A percentile compares a stretch with the other conserved stretches of the same genome.
Conservation (phyloP, 2,329 filamentous ascomycete genomes). For the Apiospora hydei region DNA sequence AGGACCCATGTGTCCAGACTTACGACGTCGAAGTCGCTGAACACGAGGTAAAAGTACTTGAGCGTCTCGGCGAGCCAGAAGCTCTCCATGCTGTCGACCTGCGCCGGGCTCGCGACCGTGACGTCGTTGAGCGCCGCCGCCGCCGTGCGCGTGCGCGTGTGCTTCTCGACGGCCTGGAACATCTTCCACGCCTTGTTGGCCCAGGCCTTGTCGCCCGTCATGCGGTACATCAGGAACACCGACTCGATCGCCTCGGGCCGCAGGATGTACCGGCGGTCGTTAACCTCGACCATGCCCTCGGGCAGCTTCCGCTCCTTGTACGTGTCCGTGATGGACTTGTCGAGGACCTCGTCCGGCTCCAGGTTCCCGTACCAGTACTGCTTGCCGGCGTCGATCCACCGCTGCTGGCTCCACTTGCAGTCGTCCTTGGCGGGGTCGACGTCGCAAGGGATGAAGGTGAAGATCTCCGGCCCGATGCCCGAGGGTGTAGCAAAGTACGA, state of each 20-base stretch:
- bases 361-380: constrained; percentile 25
- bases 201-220: constrained; percentile 72
- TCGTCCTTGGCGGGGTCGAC: constrained; percentile 14
- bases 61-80: constrained; percentile 31
- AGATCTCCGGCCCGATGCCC: constrained; percentile 61
- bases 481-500: constrained; percentile 55
- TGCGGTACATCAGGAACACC: constrained; percentile 78
- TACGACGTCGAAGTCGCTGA: constrained; percentile 28
- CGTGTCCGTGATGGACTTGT: constrained; percentile 27
- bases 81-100: constrained; percentile 37
- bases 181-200: constrained; percentile 77
- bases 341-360: constrained; percentile 24
- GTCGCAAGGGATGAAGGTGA: constrained; percentile 45
- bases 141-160: constrained; percentile 68
- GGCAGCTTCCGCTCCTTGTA: constrained; percentile 47
- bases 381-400: constrained; percentile 36
- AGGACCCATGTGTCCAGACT: constrained; percentile 28
- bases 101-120: constrained; percentile 43
- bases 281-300: constrained; percentile 62
- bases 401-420: constrained; percentile 40
- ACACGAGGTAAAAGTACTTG: constrained; percentile 30
- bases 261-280: constrained; percentile 68
- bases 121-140: constrained; percentile 74
- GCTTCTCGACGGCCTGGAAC: constrained; percentile 69
- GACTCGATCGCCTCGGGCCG: constrained; percentile 83